Base-by-base conservation (phyloP, 1,284 basidiomycete genomes). In the Neotropicomus parvogracilis region DNA sequence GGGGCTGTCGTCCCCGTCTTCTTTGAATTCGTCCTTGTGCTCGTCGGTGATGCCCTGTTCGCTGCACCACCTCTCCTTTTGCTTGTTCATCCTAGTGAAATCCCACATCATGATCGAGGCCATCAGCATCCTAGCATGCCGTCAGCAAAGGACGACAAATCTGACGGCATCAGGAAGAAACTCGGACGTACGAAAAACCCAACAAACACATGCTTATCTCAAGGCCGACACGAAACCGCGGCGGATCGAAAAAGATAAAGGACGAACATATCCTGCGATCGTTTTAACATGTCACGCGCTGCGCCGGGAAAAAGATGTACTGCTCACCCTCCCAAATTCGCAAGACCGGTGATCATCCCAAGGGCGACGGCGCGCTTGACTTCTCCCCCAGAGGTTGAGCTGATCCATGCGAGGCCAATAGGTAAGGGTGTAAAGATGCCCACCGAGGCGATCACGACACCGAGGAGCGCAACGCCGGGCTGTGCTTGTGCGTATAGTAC, bases 341-440 rank as follows among this genome's bases (percentile, higher is more conserved):
- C 77, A 40, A 78, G 48, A 5, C 76, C 75, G 54, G 73, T 74
- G n/a, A 80, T 71, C 67, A 80, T 77, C 5, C 76, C 80, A 44
- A 81, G 62, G 0, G 70, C 73, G 28, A 80, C 75, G 52, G 70
- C 70, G 39, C 71, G 68, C 56, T 80, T 75, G 52, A 73, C 52
- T 46, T 77, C 75, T 14, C 81, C 81, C 37, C 79, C 80, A n/a
- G 71, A 71, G 50, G 78, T 79, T 38, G 75, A 75, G 17, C 72
- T 72, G 3, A 67, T 70, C 81, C 80, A 83, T 8, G 78, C 74
- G 13, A 81, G 61, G 33, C 63, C 58, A 31, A 79, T 59, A 17
- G 80, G 74, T 42, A 79, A 67, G 7, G 71, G 67, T 12, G 79
- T 74, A 58, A 70, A 79, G 6, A 77, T 68, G 19, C 80, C 80